These are phyloP conservation scores for Meira miltonrushii DNA, from an alignment of 1,284 basidiomycete species.

Conservation along the genomic window DNA sequence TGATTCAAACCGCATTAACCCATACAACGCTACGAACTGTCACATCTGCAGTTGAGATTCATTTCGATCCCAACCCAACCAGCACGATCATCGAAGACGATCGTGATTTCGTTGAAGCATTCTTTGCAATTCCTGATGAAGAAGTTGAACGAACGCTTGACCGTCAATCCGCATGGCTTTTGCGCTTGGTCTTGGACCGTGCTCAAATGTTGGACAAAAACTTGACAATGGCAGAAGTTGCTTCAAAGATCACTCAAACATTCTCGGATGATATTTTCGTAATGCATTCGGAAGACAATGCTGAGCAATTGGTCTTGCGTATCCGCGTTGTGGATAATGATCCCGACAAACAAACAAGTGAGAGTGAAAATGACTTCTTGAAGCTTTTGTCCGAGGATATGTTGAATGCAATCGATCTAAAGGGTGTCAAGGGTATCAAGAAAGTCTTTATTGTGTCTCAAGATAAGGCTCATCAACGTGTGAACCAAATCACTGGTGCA, in stretches of 20 bases:
- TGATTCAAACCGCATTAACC: constrained; percentile 84
- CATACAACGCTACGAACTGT: constrained; percentile 92
- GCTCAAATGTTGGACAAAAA: constrained; percentile 97
- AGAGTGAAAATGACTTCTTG: constrained; percentile 88
- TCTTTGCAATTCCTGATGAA: constrained; percentile 98
- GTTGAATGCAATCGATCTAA: constrained; percentile 84
- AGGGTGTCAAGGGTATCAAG: constrained; percentile 84
- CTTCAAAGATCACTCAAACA: constrained; percentile 83
- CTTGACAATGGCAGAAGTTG: constrained; percentile 90
- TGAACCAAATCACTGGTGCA: constrained; percentile 44
- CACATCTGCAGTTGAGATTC: constrained; percentile 92
- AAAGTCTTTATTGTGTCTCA: constrained; percentile 90
- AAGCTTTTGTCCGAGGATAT: constrained; percentile 93
- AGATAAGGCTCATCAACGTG: constrained; percentile 63
- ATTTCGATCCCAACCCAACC: constrained; percentile 91
- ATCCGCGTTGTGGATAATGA: constrained; percentile 82
- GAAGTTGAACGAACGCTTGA: constrained; percentile 86
- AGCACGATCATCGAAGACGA: constrained; percentile 96
- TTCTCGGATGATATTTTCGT: constrained; percentile 97
- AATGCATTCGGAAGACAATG: constrained; percentile 98
- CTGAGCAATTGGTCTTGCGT: constrained; percentile 92
- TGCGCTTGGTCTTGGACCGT: constrained; percentile 92
- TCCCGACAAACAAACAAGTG: constrained; percentile 74
- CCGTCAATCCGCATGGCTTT: constrained; percentile 90
- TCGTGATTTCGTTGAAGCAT: constrained; percentile 90